Evolutionary conservation across 768 basidiomycete species (phyloP).

Genomic region (Pleurotus tuber-regium): DNA sequence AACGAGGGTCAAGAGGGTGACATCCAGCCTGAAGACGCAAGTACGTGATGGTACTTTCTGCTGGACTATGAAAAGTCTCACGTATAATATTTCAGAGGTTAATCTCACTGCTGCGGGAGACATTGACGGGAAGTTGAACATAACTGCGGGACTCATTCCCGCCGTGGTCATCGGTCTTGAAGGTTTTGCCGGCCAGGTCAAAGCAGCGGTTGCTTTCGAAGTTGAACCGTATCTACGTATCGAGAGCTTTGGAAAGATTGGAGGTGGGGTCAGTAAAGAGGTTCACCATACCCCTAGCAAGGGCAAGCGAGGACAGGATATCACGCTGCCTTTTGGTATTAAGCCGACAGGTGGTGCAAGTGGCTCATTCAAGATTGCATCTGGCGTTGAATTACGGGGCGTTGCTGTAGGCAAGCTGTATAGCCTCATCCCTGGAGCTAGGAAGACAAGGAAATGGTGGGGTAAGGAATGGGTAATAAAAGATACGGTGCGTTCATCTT

Average conservation of each 20-base stretch:
- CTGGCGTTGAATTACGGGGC: neutral
- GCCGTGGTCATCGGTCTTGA: conserved; percentile 5
- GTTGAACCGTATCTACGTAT: neutral
- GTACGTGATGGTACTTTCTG: neutral
- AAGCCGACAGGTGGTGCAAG: neutral
- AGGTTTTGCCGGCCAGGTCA: conserved; percentile 5
- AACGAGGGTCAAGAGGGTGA: conserved; percentile 6
- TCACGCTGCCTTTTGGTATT: neutral
- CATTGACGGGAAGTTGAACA: conserved; percentile 3
- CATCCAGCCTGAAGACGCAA: neutral
- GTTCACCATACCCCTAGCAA: neutral
- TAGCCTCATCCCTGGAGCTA: neutral
- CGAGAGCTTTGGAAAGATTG: neutral
- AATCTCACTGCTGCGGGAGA: neutral
- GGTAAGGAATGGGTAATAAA: neutral
- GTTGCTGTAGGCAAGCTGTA: conserved; percentile 1
- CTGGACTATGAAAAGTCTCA: neutral
- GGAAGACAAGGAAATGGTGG: neutral
- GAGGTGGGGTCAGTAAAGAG: neutral
- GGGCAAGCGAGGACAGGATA: neutral
- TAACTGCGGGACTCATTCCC: neutral
- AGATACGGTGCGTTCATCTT: neutral
- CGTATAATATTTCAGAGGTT: neutral
- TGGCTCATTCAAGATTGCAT: conserved; percentile 3
- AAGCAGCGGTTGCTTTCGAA: neutral